These are phyloP conservation scores for Knufia petricola DNA, from an alignment of 2,329 filamentous ascomycete species.

Conservation along the genomic window DNA sequence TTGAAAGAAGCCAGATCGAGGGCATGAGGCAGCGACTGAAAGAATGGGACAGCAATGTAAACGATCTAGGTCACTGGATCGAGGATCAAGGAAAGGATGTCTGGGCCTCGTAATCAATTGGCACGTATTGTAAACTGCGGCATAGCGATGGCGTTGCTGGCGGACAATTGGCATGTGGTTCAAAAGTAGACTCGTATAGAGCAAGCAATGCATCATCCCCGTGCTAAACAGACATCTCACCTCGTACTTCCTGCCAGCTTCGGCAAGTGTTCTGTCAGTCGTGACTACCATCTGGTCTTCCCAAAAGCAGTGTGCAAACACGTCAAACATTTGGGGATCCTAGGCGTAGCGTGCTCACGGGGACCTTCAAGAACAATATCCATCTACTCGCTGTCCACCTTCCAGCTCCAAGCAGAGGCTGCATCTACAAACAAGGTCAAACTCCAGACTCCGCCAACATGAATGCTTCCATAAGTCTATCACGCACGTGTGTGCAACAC, in stretches of 20 bases:
- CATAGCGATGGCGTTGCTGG: constrained; percentile 20
- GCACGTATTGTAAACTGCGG: constrained; percentile 2
- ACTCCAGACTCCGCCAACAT: neutral
- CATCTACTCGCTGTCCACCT: neutral
- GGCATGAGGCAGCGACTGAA: constrained; percentile 78
- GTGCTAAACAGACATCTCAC: neutral
- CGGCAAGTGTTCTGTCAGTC: neutral
- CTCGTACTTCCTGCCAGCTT: neutral
- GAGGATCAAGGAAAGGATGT: constrained; percentile 89
- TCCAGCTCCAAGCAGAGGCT: neutral
- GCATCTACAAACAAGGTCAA: neutral
- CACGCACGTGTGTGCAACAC: constrained; percentile 4
- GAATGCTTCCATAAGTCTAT: neutral
- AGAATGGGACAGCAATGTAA: constrained; percentile 95
- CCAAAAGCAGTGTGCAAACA: neutral
- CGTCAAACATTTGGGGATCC: constrained; percentile 1
- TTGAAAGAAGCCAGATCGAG: constrained; percentile 91
- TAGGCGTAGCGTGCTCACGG: neutral
- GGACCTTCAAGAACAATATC: neutral
- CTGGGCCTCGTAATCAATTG: constrained; percentile 60
- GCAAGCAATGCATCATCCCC: neutral
- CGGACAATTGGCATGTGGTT: neutral
- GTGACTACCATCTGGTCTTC: neutral
- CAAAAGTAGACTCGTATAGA: constrained; percentile 3
- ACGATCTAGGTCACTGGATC: constrained; percentile 94